Base-by-base conservation (phyloP, 345 rosid genomes). In the Arabis hirsuta region DNA sequence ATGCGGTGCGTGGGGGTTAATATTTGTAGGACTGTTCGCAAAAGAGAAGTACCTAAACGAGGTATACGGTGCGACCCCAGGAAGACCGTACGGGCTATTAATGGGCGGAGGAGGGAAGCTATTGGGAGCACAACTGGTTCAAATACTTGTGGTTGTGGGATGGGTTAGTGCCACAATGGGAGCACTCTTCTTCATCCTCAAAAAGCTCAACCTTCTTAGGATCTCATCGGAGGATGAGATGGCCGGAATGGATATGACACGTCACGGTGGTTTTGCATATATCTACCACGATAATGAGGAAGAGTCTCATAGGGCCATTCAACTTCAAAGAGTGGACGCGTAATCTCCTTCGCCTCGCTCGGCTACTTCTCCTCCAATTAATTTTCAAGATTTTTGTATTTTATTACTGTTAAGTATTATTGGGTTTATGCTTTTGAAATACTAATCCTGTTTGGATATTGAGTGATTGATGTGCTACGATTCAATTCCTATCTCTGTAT, bases 81-180 rank as follows among this genome's bases (percentile, higher is more conserved):
- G 41, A 2, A 69, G 84, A 3, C 86, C 80, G 0, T 81, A 91
- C 54, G 97, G 97, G 51, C 44, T 91, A 73, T 73, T 91, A 22
- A 85, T 86, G 97, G 96, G 97, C 1, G 97, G 97, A 1, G 92
- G 92, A 0, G 89, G 92, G 31, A 87, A 39, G 82, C 85, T 91
- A 4, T 56, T 91, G 73, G 97, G 78, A 5, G 97, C 97, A 19
- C 90, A 91, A 14, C 24, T 91, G 8, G 76, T 88, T 2, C 88
- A 88, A 51, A 82, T 91, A 20, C 13, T 89, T 48, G 92, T 87
- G 22, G 81, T 91, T 2, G 60, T 47, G 0, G 97, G 90, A 26
- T 91, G 90, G 88, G 97, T 91, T 19, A 87, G 88, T 55, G 89
- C 73, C 3, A 87, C 92, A 1, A 91, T 89, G 96, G 96, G 97